A percentile compares a stretch with the other conserved stretches of the same genome.
These are phyloP conservation scores for Ormosia emarginata DNA, from an alignment of 306 rosid genomes.

Conservation along the genomic window DNA sequence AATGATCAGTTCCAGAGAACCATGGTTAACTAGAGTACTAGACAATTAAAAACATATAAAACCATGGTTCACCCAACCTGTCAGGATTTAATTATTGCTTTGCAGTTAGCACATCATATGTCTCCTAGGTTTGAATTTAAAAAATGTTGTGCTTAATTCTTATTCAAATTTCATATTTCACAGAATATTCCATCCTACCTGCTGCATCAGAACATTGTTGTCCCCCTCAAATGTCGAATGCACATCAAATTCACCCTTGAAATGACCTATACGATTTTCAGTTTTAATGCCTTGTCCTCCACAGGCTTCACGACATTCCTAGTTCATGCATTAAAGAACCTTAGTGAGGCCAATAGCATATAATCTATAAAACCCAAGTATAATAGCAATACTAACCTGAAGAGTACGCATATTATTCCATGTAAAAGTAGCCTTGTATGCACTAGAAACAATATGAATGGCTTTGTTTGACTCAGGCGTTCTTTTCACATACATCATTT, in stretches of 20 bases:
- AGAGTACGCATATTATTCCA: conserved; percentile 92
- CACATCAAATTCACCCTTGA: conserved; percentile 81
- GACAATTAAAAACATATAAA: background rate
- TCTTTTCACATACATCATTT: conserved; percentile 62
- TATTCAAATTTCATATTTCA: background rate
- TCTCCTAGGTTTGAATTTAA: conserved; percentile 2
- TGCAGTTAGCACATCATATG: background rate
- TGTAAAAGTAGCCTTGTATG: conserved; percentile 75
- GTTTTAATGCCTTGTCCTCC: conserved; percentile 93
- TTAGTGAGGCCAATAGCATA: conserved; percentile 1
- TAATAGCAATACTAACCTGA: conserved; percentile 53
- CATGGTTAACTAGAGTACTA: background rate
- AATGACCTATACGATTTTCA: conserved; percentile 78
- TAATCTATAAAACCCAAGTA: background rate
- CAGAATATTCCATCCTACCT: conserved; percentile 45
- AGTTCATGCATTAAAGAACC: conserved; percentile 19
- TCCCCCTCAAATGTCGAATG: conserved; percentile 99
- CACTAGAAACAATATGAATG: conserved; percentile 88
- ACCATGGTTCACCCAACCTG: background rate
- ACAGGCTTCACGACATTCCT: conserved; percentile 98
- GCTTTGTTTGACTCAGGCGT: conserved; percentile 66
- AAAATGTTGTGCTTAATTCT: background rate
- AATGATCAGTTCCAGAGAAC: background rate
- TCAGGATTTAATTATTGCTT: background rate
- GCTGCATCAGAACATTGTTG: conserved; percentile 97